Evolutionary conservation across 805 yeast genomes (phyloP).

Genomic region (Yarrowia yakushimensis): DNA sequence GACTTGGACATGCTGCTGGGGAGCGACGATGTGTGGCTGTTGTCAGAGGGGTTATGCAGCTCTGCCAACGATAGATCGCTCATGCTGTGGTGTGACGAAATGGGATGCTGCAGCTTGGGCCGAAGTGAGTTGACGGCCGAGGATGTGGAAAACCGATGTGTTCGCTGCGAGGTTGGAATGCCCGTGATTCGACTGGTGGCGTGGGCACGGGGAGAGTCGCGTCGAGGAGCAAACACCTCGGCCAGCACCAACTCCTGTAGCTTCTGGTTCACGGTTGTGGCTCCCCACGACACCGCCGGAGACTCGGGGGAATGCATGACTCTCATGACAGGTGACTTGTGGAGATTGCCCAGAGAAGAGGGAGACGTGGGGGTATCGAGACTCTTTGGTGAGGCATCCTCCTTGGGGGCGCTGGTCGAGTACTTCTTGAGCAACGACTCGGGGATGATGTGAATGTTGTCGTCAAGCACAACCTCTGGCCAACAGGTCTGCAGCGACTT

Average conservation of each 20-base stretch:
- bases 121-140: not conserved
- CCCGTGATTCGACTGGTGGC: conserved; percentile 4
- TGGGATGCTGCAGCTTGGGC: conserved; percentile 2
- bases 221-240: conserved; percentile 63
- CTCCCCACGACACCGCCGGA: conserved; percentile 42
- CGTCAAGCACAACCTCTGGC: conserved; percentile 88
- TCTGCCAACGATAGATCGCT: conserved; percentile 10
- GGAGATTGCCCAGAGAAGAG: not conserved
- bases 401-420: conserved; percentile 37
- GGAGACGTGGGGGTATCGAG: conserved; percentile 5
- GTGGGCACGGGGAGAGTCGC: conserved; percentile 20
- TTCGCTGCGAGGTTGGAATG: conserved; percentile 15
- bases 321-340: conserved; percentile 16
- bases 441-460: conserved; percentile 88
- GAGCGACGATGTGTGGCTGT: conserved; percentile 4
- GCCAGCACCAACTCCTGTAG: conserved; percentile 65
- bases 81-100: conserved; percentile 14
- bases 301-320: conserved; percentile 16
- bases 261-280: conserved; percentile 68
- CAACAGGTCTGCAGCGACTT: conserved; percentile 33
- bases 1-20: conserved; percentile 9
- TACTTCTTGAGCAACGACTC: conserved; percentile 67
- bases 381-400: conserved; percentile 4
- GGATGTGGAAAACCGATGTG: conserved; percentile 13
- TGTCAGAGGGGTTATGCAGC: not conserved